A percentile compares a stretch with the other conserved stretches of the same genome.
Conservation (phyloP, 148 eudicot species). For the Rhododendron ferrugineum region DNA sequence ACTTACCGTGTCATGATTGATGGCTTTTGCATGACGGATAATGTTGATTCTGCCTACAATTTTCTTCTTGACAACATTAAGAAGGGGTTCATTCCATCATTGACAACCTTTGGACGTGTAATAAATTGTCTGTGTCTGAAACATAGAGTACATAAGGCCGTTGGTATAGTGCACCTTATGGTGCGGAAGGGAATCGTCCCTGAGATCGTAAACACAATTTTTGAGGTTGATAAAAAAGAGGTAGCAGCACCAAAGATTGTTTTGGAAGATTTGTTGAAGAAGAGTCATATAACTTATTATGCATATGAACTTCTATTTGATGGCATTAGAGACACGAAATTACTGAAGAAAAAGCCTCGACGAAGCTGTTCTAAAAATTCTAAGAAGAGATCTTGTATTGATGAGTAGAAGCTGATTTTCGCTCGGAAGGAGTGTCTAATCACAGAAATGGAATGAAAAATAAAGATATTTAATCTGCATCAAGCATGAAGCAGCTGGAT, state of each 20-base stretch:
- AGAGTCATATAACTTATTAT: conserved; percentile 73
- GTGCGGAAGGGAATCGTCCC: conserved; percentile 76
- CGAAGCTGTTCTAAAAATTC: conserved; percentile 9
- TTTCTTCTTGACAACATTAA: conserved; percentile 49
- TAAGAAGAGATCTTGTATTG: background rate
- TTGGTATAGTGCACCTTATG: conserved; percentile 67
- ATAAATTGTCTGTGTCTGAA: conserved; percentile 77
- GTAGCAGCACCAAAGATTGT: conserved; percentile 93
- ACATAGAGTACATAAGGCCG: conserved; percentile 66
- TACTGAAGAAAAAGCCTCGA: conserved; percentile 32
- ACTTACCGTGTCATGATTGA: conserved; percentile 77
- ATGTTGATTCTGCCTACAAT: conserved; percentile 52
- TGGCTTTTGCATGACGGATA: conserved; percentile 80
- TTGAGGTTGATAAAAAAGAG: conserved; percentile 70
- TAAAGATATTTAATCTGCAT: background rate
- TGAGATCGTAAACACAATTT: conserved; percentile 64
- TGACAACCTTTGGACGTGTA: conserved; percentile 76
- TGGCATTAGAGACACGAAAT: conserved; percentile 77
- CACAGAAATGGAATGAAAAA: background rate
- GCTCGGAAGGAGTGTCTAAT: background rate
- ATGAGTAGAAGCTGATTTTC: background rate
- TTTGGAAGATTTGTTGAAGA: conserved; percentile 83
- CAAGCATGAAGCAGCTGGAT: background rate
- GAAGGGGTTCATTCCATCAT: conserved; percentile 63
- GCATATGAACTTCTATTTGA: conserved; percentile 83